These are phyloP conservation scores for Calonectria multiphialidica DNA, from an alignment of 2,329 filamentous ascomycete genomes.

Conservation along the genomic window DNA sequence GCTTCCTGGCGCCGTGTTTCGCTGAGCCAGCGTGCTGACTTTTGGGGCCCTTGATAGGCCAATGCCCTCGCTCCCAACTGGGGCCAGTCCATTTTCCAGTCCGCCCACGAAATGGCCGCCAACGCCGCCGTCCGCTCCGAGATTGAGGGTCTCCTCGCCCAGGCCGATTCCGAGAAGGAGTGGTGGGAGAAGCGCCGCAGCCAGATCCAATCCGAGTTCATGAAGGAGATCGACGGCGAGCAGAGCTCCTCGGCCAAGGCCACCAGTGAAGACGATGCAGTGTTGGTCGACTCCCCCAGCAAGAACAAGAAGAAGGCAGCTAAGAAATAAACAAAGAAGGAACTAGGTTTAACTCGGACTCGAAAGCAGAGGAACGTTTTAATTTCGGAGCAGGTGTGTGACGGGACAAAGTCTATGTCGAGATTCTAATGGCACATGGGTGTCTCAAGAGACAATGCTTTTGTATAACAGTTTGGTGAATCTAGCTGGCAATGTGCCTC, in stretches of 20 bases:
- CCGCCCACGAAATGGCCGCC: slow-evolving; percentile 93
- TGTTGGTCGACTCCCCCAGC: slow-evolving; percentile 77
- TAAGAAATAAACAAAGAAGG: slow-evolving; percentile 53
- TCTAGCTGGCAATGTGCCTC: slow-evolving; percentile 1
- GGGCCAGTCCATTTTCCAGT: slow-evolving; percentile 97
- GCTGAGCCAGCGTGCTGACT: slow-evolving; percentile 11
- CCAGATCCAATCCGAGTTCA: slow-evolving; percentile 80
- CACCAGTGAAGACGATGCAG: slow-evolving; percentile 62
- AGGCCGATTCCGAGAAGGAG: slow-evolving; percentile 79
- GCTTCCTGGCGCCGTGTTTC: not conserved
- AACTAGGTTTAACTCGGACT: not conserved
- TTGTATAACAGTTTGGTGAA: slow-evolving; percentile 22
- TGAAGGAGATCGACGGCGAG: slow-evolving; percentile 84
- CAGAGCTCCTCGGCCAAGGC: slow-evolving; percentile 56
- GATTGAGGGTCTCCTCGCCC: slow-evolving; percentile 80
- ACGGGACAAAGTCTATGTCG: not conserved
- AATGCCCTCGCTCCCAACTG: slow-evolving; percentile 90
- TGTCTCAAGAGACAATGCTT: slow-evolving; percentile 9
- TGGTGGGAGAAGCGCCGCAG: slow-evolving; percentile 93
- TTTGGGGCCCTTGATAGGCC: slow-evolving; percentile 67
- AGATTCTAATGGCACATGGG: slow-evolving; percentile 9
- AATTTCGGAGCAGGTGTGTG: slow-evolving; percentile 6
- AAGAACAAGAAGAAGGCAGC: slow-evolving; percentile 71
- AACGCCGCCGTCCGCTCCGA: slow-evolving; percentile 82
- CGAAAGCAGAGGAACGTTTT: not conserved